These are phyloP conservation scores for Penicillium riverlandense DNA, from an alignment of 495 filamentous ascomycete genomes.

Conservation along the genomic window DNA sequence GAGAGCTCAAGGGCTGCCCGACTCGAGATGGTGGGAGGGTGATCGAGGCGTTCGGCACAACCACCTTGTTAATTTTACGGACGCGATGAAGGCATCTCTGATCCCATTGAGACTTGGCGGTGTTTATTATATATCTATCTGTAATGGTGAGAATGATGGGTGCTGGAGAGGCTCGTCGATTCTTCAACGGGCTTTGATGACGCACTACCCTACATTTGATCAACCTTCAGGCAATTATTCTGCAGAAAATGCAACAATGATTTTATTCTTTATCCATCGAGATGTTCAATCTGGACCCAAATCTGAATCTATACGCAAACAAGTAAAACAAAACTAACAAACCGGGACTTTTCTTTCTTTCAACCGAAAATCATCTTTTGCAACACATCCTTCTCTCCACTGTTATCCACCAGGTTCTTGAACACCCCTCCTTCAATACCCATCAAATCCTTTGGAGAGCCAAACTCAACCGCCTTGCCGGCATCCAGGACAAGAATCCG, in stretches of 20 bases:
- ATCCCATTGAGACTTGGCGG: slow-evolving; percentile 43
- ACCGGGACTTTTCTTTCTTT: neutral
- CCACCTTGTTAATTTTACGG: slow-evolving; percentile 89
- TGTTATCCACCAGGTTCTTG: slow-evolving; percentile 65
- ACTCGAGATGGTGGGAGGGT: slow-evolving; percentile 63
- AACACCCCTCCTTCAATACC: slow-evolving; percentile 51
- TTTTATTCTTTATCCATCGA: neutral
- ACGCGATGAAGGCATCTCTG: slow-evolving; percentile 99
- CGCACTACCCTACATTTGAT: neutral
- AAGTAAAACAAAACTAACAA: neutral
- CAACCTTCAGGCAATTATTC: neutral
- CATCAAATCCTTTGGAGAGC: slow-evolving; percentile 61
- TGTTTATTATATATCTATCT: slow-evolving; percentile 12
- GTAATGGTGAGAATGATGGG: too few species aligned
- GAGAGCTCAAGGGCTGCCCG: slow-evolving; percentile 84
- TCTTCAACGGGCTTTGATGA: neutral
- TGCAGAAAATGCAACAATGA: neutral
- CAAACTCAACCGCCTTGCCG: slow-evolving; percentile 68
- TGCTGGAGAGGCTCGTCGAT: too few species aligned
- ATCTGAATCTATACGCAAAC: too few species aligned
- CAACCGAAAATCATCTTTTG: slow-evolving; percentile 41
- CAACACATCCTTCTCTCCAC: slow-evolving; percentile 60
- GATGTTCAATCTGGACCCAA: too few species aligned
- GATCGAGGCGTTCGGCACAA: slow-evolving; percentile 99
- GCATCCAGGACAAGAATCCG: slow-evolving; percentile 75